Conservation (phyloP, 257 asterid species). For the Cynanchum wilfordii region DNA sequence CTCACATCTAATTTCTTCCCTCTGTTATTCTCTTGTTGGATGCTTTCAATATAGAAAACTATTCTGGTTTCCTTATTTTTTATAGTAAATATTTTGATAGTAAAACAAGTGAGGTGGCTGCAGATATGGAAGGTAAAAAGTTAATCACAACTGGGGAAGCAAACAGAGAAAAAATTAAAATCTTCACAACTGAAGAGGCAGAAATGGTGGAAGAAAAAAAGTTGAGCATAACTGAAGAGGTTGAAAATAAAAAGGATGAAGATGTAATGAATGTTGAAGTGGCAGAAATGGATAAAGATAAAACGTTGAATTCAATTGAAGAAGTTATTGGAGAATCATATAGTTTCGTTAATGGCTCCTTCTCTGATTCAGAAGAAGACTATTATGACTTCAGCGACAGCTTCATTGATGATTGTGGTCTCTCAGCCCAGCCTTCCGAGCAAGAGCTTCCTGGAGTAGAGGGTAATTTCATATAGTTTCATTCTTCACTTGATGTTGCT, state of each 20-base stretch:
- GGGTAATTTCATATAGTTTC: neutral
- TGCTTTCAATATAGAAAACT: neutral
- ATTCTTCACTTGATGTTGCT: neutral
- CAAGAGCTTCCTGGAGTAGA: neutral
- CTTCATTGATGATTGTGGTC: constrained; percentile 1
- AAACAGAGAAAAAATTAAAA: neutral
- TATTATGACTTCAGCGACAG: neutral
- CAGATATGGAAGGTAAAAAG: neutral
- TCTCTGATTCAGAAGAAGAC: neutral
- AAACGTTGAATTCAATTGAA: neutral
- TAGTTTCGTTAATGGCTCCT: neutral
- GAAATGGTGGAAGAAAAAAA: neutral
- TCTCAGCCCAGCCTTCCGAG: neutral
- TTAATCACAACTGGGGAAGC: neutral
- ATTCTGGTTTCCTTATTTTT: constrained; percentile 1
- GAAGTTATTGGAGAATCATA: constrained; percentile 8
- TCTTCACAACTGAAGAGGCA: neutral
- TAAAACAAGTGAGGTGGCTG: neutral
- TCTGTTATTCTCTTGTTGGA: neutral
- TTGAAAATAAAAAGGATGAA: neutral
- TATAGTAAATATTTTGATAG: neutral
- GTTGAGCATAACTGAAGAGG: neutral
- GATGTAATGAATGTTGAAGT: too few relatives aligned
- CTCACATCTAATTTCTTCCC: neutral
- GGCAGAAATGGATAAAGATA: neutral